Percentiles rank a stretch among this genome's conserved stretches.
phyloP scores from a whole-genome alignment of 371 early-diverging fungal genomes.

The Actinomucor elegans region DNA sequence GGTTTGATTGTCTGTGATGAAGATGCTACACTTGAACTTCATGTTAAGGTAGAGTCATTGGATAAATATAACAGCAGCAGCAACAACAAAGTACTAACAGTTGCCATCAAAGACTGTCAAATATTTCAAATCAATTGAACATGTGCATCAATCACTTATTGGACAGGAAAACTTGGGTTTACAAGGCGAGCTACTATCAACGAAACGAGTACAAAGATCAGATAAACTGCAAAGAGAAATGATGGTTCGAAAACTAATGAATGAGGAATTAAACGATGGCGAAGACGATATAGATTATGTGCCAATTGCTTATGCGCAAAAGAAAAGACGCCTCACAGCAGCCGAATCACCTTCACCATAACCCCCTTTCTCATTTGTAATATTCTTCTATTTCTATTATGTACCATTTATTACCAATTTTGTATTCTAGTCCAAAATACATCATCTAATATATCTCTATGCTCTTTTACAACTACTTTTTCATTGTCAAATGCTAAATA shows the following conservation, averaged over 20 bases:
- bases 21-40: slow-evolving; percentile 86
- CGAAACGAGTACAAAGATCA: slow-evolving; percentile 12
- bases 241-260: slow-evolving; percentile 22
- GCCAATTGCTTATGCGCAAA: slow-evolving; percentile 4
- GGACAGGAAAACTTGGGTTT: slow-evolving; percentile 78
- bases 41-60: slow-evolving; percentile 69
- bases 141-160: slow-evolving; percentile 69
- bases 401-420: slow-evolving; percentile 23
- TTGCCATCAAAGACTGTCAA: neutral
- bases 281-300: slow-evolving; percentile 11
- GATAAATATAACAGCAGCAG: neutral
- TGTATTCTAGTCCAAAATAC: slow-evolving; percentile 37
- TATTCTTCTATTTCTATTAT: neutral
- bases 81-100: neutral
- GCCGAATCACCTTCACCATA: slow-evolving; percentile 13
- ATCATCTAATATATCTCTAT: slow-evolving; percentile 32
- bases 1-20: slow-evolving; percentile 91
- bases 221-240: slow-evolving; percentile 17
- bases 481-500: slow-evolving; percentile 34
- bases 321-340: slow-evolving; percentile 13
- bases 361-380: neutral
- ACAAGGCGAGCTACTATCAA: slow-evolving; percentile 56
- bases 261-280: slow-evolving; percentile 7
- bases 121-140: slow-evolving; percentile 71
- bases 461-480: slow-evolving; percentile 20